A percentile compares a stretch with the other conserved stretches of the same genome.
Conservation (phyloP, 2,329 filamentous ascomycete species). For the Triangularia setosa region DNA sequence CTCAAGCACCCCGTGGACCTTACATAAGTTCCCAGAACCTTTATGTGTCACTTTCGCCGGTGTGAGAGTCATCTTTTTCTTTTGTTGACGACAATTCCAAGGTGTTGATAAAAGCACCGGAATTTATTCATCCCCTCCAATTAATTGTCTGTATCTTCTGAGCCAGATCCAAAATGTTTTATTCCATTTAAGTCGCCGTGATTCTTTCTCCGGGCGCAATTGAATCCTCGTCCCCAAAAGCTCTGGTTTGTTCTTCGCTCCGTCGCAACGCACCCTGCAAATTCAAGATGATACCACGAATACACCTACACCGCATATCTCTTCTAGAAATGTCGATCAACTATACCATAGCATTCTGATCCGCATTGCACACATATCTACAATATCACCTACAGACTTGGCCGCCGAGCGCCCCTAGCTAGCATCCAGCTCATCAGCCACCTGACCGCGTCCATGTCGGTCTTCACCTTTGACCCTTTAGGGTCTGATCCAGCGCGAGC, state of each 20-base stretch:
- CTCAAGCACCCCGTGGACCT: neutral
- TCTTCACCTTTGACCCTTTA: constrained; percentile 84
- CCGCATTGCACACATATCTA: neutral
- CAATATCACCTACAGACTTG: neutral
- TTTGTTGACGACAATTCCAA: neutral
- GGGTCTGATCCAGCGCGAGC: constrained; percentile 70
- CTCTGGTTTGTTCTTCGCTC: neutral
- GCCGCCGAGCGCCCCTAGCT: neutral
- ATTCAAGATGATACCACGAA: constrained; percentile 41
- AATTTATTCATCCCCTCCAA: neutral
- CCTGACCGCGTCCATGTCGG: constrained; percentile 61
- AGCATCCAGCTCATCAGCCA: neutral
- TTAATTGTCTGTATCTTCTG: neutral
- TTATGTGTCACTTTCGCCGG: neutral
- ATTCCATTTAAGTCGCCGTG: constrained; percentile 5
- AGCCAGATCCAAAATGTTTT: constrained; percentile 8
- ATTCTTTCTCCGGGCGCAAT: constrained; percentile 9
- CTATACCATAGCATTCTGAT: constrained; percentile 26
- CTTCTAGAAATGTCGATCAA: constrained; percentile 20
- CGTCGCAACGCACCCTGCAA: constrained; percentile 14
- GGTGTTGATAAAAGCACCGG: neutral
- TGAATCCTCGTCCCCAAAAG: neutral
- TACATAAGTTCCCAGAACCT: neutral
- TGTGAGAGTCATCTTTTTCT: neutral
- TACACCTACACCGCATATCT: constrained; percentile 31